phyloP scores from a whole-genome alignment of 164 flowering plant genomes.

The Saururus chinensis region DNA sequence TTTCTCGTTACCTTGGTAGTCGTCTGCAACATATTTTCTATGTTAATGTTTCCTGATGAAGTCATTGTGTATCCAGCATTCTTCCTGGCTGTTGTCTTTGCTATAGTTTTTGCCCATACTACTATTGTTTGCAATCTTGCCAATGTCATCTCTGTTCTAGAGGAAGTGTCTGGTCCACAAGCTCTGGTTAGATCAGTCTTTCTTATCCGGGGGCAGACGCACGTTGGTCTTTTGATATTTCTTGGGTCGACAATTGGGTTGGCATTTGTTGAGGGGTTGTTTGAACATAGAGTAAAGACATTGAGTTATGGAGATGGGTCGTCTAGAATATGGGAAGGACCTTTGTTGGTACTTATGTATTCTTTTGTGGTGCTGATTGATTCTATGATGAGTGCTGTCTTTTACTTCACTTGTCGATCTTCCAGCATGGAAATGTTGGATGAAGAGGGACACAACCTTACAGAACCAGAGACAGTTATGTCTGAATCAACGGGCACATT shows the following conservation, averaged over 20 bases:
- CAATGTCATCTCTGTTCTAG: constrained; percentile 71
- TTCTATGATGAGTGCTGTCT: constrained; percentile 93
- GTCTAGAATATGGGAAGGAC: constrained; percentile 97
- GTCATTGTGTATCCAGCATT: constrained; percentile 55
- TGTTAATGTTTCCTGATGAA: constrained; percentile 38
- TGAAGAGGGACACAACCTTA: constrained; percentile 25
- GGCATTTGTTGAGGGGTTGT: constrained; percentile 88
- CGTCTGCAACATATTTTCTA: constrained; percentile 43
- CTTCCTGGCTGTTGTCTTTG: constrained; percentile 49
- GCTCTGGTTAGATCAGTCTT: constrained; percentile 65
- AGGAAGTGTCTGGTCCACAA: constrained; percentile 77
- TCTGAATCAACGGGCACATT: too few species aligned
- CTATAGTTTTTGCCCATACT: constrained; percentile 66
- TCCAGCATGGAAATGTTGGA: constrained; percentile 33
- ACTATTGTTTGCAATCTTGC: constrained; percentile 70
- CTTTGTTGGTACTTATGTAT: constrained; percentile 88
- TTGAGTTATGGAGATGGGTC: constrained; percentile 98
- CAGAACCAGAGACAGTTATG: constrained; percentile 17
- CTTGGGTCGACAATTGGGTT: constrained; percentile 85
- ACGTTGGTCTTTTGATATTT: constrained; percentile 83
- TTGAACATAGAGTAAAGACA: constrained; percentile 94
- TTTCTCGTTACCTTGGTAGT: constrained; percentile 54
- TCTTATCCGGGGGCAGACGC: constrained; percentile 80
- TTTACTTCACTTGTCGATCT: constrained; percentile 87
- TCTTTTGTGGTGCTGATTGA: constrained; percentile 87